phyloP scores from a whole-genome alignment of 2,329 filamentous ascomycete species.

The Sporothrix humicola region DNA sequence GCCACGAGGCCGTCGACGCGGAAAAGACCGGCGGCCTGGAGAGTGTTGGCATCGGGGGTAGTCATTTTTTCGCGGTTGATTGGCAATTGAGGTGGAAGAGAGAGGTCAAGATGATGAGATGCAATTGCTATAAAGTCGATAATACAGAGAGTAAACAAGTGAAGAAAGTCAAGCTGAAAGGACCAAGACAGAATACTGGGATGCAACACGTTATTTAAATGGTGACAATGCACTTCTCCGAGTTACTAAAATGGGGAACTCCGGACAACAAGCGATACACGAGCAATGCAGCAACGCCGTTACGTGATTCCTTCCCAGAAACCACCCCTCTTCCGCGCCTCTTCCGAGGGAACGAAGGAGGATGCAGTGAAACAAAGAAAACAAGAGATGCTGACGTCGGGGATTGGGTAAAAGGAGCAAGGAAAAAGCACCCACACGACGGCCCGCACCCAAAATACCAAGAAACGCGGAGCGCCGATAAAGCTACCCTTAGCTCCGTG shows the following conservation, averaged over 20 bases:
- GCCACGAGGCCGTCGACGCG: slow-evolving; percentile 57
- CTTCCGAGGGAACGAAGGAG: background rate
- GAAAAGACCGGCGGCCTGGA: slow-evolving; percentile 46
- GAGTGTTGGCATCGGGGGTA: background rate
- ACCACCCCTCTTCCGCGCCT: background rate
- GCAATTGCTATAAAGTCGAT: background rate
- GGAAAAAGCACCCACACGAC: no score
- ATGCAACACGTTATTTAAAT: background rate
- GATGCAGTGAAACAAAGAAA: background rate
- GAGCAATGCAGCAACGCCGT: background rate
- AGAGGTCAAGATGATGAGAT: background rate
- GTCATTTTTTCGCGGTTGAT: background rate
- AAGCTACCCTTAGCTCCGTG: background rate
- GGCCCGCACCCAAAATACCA: background rate
- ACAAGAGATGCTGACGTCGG: background rate
- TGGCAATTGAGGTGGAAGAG: background rate
- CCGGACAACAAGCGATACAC: background rate
- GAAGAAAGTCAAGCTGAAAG: background rate
- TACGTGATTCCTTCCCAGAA: background rate
- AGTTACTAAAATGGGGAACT: slow-evolving; percentile 5
- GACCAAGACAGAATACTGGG: background rate
- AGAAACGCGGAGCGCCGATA: background rate
- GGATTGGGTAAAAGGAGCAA: no score
- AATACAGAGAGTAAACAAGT: background rate
- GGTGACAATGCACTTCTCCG: background rate